Percentiles rank a stretch among this genome's conserved stretches.
phyloP scores from a whole-genome alignment of 352 stramenopile species.

The Peronosclerospora sorghi region DNA sequence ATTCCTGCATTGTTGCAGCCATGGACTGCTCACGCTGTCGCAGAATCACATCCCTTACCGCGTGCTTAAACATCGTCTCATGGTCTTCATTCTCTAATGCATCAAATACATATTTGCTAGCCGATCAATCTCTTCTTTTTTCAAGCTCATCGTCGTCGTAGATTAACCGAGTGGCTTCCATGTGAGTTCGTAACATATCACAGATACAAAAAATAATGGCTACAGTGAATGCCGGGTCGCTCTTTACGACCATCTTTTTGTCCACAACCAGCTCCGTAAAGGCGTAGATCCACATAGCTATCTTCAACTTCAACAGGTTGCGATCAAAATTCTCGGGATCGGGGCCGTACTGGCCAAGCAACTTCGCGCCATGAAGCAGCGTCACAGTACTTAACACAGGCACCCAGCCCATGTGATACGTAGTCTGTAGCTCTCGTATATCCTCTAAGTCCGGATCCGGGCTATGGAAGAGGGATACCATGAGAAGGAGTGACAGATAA shows the following conservation, averaged over 20 bases:
- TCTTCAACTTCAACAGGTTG: conserved; percentile 37
- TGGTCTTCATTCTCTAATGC: conserved; percentile 21
- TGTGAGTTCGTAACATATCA: conserved; percentile 47
- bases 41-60: conserved; percentile 20
- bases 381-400: conserved; percentile 25
- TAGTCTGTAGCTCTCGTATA: conserved; percentile 36
- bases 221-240: conserved; percentile 34
- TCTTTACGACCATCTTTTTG: conserved; percentile 42
- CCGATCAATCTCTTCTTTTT: conserved; percentile 39
- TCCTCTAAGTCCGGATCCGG: conserved; percentile 23
- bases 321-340: conserved; percentile 35
- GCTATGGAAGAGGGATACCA: conserved; percentile 45
- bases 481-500: conserved; percentile 41
- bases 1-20: conserved; percentile 1
- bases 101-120: conserved; percentile 24
- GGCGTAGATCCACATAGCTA: conserved; percentile 35
- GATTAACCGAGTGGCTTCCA: conserved; percentile 38
- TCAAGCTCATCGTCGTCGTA: conserved; percentile 36
- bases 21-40: conserved; percentile 13
- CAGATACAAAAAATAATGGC: conserved; percentile 38
- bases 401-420: conserved; percentile 40
- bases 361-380: conserved; percentile 26
- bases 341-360: conserved; percentile 26
- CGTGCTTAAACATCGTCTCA: conserved; percentile 28
- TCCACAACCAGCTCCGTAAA: conserved; percentile 36